Evolutionary conservation across 106 monocot genomes (phyloP).

Genomic region (Allium cepa): DNA sequence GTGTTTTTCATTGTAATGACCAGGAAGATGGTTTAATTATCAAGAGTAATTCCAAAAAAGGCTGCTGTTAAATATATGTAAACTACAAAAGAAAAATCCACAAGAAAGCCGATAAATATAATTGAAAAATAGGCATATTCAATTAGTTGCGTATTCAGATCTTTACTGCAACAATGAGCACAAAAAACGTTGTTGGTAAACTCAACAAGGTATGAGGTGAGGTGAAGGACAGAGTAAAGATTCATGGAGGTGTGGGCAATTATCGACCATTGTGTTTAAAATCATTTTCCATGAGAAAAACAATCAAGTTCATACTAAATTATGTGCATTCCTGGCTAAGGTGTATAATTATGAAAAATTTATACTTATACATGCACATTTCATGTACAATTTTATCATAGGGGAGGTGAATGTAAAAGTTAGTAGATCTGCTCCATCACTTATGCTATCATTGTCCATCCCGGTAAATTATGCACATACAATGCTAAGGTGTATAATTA

Average conservation of each 20-base stretch:
- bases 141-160: background rate
- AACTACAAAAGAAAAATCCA: background rate
- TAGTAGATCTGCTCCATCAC: conserved; percentile 36
- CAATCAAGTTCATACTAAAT: no score
- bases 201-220: no score
- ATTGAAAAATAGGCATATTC: no score
- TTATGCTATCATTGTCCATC: conserved; percentile 24
- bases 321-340: no score
- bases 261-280: no score
- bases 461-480: conserved; percentile 5
- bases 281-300: no score
- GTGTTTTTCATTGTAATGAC: background rate
- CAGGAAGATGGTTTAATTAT: background rate
- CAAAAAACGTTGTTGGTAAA: background rate
- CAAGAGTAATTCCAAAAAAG: background rate
- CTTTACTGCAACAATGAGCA: background rate
- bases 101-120: background rate
- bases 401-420: conserved; percentile 72
- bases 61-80: background rate
- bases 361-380: no score
- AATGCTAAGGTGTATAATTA: no score
- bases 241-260: no score
- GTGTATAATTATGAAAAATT: no score
- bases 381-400: conserved; percentile 19
- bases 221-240: no score